These are phyloP conservation scores for Aspergillus bridgeri DNA, from an alignment of 495 filamentous ascomycete species.

Conservation along the genomic window DNA sequence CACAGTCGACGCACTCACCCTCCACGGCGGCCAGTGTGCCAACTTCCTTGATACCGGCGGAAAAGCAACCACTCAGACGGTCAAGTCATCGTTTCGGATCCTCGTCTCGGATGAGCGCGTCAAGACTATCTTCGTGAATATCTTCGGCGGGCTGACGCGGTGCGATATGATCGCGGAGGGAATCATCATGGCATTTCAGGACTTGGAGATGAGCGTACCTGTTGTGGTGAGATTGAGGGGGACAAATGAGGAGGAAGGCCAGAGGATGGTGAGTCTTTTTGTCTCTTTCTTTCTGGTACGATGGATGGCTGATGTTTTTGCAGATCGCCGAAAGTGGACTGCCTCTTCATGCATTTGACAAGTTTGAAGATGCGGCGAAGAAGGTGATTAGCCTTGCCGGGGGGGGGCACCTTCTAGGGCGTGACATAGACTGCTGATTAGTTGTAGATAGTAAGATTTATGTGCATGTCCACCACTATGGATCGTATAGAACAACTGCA, in stretches of 20 bases:
- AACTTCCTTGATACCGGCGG: constrained; percentile 92
- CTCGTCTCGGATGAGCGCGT: constrained; percentile 70
- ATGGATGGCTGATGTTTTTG: constrained; percentile 12
- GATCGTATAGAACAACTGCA: background rate
- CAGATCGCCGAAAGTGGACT: constrained; percentile 72
- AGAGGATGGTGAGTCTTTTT: constrained; percentile 56
- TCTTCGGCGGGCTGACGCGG: constrained; percentile 82
- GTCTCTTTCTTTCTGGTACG: background rate
- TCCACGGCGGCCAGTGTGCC: constrained; percentile 60
- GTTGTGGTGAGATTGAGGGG: constrained; percentile 83
- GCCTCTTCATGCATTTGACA: constrained; percentile 71
- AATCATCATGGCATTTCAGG: constrained; percentile 72
- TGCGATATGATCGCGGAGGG: constrained; percentile 89
- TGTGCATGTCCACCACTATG: background rate
- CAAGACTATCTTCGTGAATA: constrained; percentile 78
- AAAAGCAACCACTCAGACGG: constrained; percentile 82
- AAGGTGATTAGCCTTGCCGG: constrained; percentile 68
- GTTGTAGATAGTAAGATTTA: background rate
- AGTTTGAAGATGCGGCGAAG: constrained; percentile 73
- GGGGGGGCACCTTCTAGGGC: background rate
- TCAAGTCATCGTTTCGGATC: constrained; percentile 70
- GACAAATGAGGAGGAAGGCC: constrained; percentile 75
- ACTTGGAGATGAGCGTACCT: constrained; percentile 65
- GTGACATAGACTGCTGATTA: background rate
- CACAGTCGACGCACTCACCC: constrained; percentile 73